phyloP scores from a whole-genome alignment of 2,329 filamentous ascomycete genomes.

The Zasmidium cellare region DNA sequence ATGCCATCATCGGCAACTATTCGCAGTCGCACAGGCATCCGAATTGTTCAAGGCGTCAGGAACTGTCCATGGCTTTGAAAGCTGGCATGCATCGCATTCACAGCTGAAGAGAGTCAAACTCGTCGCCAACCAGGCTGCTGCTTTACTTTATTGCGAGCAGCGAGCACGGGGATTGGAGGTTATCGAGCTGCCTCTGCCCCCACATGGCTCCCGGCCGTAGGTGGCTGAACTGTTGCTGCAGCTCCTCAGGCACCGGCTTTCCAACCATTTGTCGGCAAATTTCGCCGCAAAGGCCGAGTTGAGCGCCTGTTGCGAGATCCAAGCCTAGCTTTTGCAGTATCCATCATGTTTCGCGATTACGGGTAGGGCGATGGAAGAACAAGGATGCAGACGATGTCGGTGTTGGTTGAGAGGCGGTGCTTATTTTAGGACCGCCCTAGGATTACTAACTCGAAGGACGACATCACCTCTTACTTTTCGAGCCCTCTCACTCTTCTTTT shows the following conservation, averaged over 20 bases:
- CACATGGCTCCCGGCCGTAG: no score
- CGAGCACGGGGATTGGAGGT: not conserved
- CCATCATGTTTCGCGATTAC: no score
- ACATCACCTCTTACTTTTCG: no score
- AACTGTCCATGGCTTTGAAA: not conserved
- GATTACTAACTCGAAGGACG: no score
- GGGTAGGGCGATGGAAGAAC: no score
- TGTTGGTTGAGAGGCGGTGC: no score
- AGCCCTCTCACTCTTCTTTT: no score
- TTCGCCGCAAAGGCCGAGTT: not conserved
- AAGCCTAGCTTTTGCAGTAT: no score
- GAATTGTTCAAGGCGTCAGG: not conserved
- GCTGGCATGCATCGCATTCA: not conserved
- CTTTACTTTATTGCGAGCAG: not conserved
- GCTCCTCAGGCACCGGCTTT: not conserved
- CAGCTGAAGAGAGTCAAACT: not conserved
- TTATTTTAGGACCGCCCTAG: no score
- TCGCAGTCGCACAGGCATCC: not conserved
- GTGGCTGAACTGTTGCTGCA: not conserved
- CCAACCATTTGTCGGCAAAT: not conserved
- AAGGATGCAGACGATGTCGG: no score
- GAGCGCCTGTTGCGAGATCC: not conserved
- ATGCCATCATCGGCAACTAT: not conserved
- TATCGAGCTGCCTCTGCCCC: not conserved
- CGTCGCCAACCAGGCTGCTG: not conserved